Evolutionary conservation across 1,284 basidiomycete genomes (phyloP).

Genomic region (Uromyces viciae-fabae): DNA sequence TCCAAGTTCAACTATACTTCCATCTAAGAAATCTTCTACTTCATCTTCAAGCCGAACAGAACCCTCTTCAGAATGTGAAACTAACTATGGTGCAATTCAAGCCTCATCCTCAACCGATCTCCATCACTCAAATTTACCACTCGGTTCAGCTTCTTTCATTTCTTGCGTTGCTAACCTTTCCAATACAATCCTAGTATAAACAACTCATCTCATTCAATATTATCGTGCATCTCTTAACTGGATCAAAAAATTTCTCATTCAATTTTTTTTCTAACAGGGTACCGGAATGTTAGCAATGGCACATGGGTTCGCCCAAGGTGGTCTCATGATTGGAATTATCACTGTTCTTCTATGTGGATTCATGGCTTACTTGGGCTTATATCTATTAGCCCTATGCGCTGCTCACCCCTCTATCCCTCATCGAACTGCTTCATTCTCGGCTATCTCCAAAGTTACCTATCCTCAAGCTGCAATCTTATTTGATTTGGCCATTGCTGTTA

Average conservation of each 20-base stretch:
- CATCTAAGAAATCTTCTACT: too few relatives aligned
- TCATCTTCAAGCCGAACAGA: too few relatives aligned
- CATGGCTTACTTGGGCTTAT: conserved; percentile 79
- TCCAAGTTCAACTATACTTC: too few relatives aligned
- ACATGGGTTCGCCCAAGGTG: conserved; percentile 56
- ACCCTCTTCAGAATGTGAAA: too few relatives aligned
- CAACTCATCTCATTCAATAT: conserved; percentile 13
- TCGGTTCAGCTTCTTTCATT: conserved; percentile 34
- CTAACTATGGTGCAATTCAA: too few relatives aligned
- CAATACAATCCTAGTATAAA: conserved; percentile 54
- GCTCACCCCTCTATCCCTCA: conserved; percentile 66
- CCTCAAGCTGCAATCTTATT: conserved; percentile 75
- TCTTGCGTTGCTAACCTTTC: conserved; percentile 54
- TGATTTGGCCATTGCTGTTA: conserved; percentile 89
- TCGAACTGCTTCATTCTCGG: conserved; percentile 75
- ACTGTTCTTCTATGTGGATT: conserved; percentile 81
- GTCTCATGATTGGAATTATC: conserved; percentile 67
- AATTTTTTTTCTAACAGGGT: conserved; percentile 1
- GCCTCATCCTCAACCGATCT: too few relatives aligned
- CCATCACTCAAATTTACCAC: too few relatives aligned
- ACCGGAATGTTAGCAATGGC: conserved; percentile 53
- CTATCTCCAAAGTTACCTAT: conserved; percentile 77
- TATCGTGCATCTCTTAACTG: not conserved
- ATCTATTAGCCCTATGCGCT: conserved; percentile 82
- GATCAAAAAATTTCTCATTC: not conserved